These are phyloP conservation scores for Huntiella savannae DNA, from an alignment of 2,329 filamentous ascomycete genomes.

Conservation along the genomic window DNA sequence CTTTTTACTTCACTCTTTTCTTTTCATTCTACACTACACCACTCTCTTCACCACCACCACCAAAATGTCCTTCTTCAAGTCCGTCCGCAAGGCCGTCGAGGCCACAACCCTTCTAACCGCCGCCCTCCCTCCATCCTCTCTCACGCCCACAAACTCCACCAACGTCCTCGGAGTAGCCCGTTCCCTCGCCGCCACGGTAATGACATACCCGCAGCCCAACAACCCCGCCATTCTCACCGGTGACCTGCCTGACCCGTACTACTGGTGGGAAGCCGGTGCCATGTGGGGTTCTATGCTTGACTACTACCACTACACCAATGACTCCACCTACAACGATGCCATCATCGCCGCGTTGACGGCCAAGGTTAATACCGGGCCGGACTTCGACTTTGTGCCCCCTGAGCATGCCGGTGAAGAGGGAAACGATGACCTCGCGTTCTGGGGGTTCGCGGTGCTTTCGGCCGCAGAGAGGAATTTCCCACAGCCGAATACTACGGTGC, in stretches of 20 bases:
- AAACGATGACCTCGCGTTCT: slow-evolving; percentile 60
- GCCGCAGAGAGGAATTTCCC: slow-evolving; percentile 52
- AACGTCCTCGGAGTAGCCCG: slow-evolving; percentile 43
- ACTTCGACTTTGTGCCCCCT: slow-evolving; percentile 40
- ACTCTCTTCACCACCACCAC: neutral
- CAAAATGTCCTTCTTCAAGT: slow-evolving; percentile 7
- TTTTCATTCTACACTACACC: neutral
- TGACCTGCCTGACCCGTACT: slow-evolving; percentile 47
- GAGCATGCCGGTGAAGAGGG: slow-evolving; percentile 40
- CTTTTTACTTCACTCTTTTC: neutral
- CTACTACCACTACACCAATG: slow-evolving; percentile 48
- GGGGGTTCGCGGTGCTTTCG: slow-evolving; percentile 47
- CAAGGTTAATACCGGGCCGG: slow-evolving; percentile 33
- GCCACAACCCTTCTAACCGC: neutral
- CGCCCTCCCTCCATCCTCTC: slow-evolving; percentile 5
- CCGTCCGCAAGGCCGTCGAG: slow-evolving; percentile 3
- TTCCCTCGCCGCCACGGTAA: slow-evolving; percentile 39
- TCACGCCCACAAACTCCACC: slow-evolving; percentile 12
- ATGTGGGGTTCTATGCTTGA: slow-evolving; percentile 50
- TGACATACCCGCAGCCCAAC: slow-evolving; percentile 47
- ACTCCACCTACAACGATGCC: slow-evolving; percentile 40
- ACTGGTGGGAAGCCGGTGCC: slow-evolving; percentile 48
- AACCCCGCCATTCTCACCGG: slow-evolving; percentile 21
- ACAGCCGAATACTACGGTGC: slow-evolving; percentile 34
- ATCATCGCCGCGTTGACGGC: slow-evolving; percentile 39